Conservation (phyloP, 176 grass and related monocot genomes). For the Paspalum vaginatum region DNA sequence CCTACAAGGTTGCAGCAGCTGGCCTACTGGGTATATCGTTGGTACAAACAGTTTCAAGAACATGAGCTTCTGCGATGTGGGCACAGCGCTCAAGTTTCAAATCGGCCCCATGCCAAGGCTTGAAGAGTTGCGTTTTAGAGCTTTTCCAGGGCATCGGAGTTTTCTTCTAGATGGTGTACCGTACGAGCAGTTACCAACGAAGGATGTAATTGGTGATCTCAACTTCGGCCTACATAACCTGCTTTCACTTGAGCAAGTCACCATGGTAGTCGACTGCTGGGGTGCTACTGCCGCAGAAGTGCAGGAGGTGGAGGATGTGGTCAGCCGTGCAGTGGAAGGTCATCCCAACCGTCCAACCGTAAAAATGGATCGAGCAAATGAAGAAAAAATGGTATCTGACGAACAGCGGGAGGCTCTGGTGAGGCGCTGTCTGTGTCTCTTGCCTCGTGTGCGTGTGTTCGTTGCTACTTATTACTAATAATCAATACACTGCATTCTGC, state of each 20-base stretch:
- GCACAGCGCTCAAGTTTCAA: neutral
- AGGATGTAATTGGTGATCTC: neutral
- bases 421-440: too few relatives aligned
- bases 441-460: too few relatives aligned
- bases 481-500: neutral
- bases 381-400: neutral
- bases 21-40: neutral
- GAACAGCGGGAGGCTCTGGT: neutral
- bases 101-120: neutral
- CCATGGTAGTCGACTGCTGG: neutral
- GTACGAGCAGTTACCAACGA: neutral
- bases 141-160: neutral
- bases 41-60: neutral
- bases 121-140: neutral
- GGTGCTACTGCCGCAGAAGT: neutral
- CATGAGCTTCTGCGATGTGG: neutral
- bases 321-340: neutral
- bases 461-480: too few relatives aligned
- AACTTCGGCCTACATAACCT: neutral
- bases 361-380: neutral
- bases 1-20: neutral
- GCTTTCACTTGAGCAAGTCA: neutral
- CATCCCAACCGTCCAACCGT: neutral
- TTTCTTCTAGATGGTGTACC: neutral
- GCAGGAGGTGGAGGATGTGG: neutral